Conservation (phyloP, 352 stramenopile genomes). For the Pythium brachiatum region DNA sequence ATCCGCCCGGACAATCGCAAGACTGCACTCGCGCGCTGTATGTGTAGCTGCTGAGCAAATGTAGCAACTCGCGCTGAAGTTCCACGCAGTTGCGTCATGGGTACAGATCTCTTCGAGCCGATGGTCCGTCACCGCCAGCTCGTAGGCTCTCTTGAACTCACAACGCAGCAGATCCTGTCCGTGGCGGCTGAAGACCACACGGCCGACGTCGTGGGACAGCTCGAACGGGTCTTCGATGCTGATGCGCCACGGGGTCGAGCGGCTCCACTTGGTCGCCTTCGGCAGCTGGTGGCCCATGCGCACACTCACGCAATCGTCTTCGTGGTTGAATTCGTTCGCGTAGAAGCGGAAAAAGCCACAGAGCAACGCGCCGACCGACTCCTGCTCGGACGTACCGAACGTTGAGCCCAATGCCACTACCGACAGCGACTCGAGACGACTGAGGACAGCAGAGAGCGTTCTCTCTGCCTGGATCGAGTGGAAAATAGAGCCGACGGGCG, state of each 20-base stretch:
- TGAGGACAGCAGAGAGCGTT: conserved; percentile 83
- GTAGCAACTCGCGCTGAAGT: conserved; percentile 54
- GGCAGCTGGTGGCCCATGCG: conserved; percentile 62
- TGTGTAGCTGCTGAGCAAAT: conserved; percentile 55
- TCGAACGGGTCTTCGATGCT: conserved; percentile 89
- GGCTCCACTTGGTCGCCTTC: conserved; percentile 73
- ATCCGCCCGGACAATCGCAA: conserved; percentile 20
- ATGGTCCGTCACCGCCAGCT: conserved; percentile 41
- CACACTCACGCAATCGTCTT: conserved; percentile 93
- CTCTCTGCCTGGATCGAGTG: conserved; percentile 83
- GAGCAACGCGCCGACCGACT: conserved; percentile 91
- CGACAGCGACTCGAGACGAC: conserved; percentile 68
- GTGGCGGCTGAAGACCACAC: conserved; percentile 73
- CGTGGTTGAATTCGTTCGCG: conserved; percentile 93
- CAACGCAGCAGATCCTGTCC: conserved; percentile 55
- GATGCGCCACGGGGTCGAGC: conserved; percentile 64
- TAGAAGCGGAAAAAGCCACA: conserved; percentile 98
- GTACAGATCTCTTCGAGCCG: conserved; percentile 57
- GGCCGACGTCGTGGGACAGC: conserved; percentile 69
- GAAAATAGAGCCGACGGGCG: conserved; percentile 44
- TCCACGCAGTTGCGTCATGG: conserved; percentile 48
- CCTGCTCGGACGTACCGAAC: conserved; percentile 64
- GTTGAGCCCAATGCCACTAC: conserved; percentile 39
- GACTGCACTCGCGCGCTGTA: conserved; percentile 52
- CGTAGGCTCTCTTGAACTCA: conserved; percentile 63